A percentile compares a stretch with the other conserved stretches of the same genome.
Evolutionary conservation across 176 grass and related monocot genomes (phyloP).

Genomic region (Lolium perenne): DNA sequence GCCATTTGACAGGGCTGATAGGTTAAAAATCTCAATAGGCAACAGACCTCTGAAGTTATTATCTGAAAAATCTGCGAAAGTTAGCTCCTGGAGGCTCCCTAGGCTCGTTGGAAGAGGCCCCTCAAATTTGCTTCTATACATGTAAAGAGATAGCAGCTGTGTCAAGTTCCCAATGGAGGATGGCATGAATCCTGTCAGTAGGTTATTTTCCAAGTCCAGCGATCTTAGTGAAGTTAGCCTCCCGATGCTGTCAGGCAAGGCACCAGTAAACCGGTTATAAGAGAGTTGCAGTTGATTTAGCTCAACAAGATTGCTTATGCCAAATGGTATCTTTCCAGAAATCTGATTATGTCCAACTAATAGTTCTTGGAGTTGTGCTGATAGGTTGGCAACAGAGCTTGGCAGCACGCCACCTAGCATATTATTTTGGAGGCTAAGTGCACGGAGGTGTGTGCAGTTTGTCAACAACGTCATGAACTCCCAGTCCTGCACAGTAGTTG

Average conservation of each 20-base stretch:
- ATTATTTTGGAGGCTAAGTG: slow-evolving; percentile 32
- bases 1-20: too few species aligned
- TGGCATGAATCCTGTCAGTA: too few species aligned
- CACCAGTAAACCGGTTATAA: slow-evolving; percentile 22
- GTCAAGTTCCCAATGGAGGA: too few species aligned
- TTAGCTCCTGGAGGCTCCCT: too few species aligned
- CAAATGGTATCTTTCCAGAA: slow-evolving; percentile 26
- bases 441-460: slow-evolving; percentile 51
- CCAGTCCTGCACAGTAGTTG: not conserved
- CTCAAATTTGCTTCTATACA: too few species aligned
- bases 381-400: slow-evolving; percentile 39
- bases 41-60: too few species aligned
- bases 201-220: too few species aligned
- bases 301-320: slow-evolving; percentile 41
- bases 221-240: slow-evolving; percentile 27
- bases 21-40: too few species aligned
- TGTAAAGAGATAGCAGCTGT: too few species aligned
- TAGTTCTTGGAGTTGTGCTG: slow-evolving; percentile 4
- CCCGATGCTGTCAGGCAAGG: slow-evolving; percentile 42
- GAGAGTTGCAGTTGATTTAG: slow-evolving; percentile 27
- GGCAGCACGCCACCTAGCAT: slow-evolving; percentile 40
- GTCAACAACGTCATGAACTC: slow-evolving; percentile 34
- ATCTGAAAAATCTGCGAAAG: too few species aligned
- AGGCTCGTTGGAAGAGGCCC: too few species aligned
- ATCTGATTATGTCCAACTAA: slow-evolving; percentile 45